Evolutionary conservation across 345 rosid species (phyloP), one percentile per base, ranked within the genome.

Genomic region (Garcia nutans): DNA sequence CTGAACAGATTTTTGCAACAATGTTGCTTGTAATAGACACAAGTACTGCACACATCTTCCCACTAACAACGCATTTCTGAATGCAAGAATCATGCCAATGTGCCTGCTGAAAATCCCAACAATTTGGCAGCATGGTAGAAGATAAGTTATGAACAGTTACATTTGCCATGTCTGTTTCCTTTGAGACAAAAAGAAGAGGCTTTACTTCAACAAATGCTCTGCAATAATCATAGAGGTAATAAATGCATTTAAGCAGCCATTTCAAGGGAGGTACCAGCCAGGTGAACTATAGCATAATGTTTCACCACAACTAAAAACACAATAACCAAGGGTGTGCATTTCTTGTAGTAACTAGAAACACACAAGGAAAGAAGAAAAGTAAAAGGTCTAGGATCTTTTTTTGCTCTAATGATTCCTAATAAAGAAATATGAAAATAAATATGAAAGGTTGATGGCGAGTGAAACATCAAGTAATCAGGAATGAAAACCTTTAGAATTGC

Each of bases 171-270:
- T 88, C 93, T 11, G 63, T 63, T 59, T 83, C 90, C 59, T 88
- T 82, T 37, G 83, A 66, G 31, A 89, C 89, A 76, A 89, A 88
- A 45, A 96, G 90, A 55, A 89, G 68, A 56, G 99, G 98, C 83
- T 96, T 96, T 72, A 93, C 85, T 89, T 96, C 99, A 76, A 96
- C 93, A 72, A 87, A 84, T 31, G 98, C 93, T 57, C 99, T 96
- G 87, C 79, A 85, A 84, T 60, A 72, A 62, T 65, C 65, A 61
- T 81, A 63, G 56, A 56, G 24, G n/a, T 20, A 45, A 49, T 24
- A 50, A 54, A 69, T 24, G 58, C 58, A 58, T 24, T 22, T 28
- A 26, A 24, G 20, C 19, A 31, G 59, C 10, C 74, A 74, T 45
- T 28, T 52, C 78, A 62, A 69, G 19, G 70, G 7, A 73, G 41